Conservation (phyloP, 306 rosid genomes). For the Corylus americana region DNA sequence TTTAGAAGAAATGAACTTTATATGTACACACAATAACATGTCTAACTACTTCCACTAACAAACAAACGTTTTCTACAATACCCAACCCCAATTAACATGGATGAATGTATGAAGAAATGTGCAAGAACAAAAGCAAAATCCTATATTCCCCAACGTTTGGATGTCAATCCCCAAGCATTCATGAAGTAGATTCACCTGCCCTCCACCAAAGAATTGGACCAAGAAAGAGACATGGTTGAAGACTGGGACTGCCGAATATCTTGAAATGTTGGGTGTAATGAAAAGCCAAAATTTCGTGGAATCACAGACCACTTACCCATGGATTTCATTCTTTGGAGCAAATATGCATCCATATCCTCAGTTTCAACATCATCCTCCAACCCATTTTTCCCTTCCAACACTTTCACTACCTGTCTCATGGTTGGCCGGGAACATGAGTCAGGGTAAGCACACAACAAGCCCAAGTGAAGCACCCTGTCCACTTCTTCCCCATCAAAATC, state of each 20-base stretch:
- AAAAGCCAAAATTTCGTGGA: constrained; percentile 33
- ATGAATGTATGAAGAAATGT: neutral
- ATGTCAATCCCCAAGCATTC: neutral
- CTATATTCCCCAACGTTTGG: too few species aligned
- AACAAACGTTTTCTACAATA: neutral
- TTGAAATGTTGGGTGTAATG: constrained; percentile 72
- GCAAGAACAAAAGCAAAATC: neutral
- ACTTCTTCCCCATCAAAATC: constrained; percentile 49
- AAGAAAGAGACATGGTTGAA: constrained; percentile 54
- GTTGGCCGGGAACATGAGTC: constrained; percentile 67
- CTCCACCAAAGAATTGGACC: constrained; percentile 36
- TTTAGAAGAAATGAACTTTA: too few species aligned
- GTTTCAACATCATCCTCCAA: constrained; percentile 36
- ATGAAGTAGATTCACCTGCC: constrained; percentile 52
- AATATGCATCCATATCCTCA: constrained; percentile 52
- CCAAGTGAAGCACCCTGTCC: constrained; percentile 65
- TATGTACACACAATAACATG: neutral
- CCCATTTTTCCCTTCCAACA: constrained; percentile 40
- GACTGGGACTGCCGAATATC: constrained; percentile 47
- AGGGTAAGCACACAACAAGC: constrained; percentile 72
- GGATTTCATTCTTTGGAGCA: constrained; percentile 53
- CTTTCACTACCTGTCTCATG: constrained; percentile 72
- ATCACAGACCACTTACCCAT: neutral
- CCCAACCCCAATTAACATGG: neutral
- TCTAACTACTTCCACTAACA: neutral